Conservation (phyloP, 768 basidiomycete species). For the Podaxis sp. region DNA sequence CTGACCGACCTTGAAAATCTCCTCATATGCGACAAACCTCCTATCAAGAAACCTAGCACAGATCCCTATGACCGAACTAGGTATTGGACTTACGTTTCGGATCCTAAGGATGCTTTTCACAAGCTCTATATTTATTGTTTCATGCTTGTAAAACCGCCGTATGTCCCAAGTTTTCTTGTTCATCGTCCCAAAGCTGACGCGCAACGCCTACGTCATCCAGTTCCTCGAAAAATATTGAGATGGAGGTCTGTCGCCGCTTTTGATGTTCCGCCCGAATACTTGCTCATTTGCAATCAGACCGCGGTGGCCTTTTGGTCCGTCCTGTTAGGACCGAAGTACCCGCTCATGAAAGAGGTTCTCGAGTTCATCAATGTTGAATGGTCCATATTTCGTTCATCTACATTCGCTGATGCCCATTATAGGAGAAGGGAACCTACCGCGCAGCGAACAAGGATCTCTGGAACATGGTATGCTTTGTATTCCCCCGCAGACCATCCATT, state of each 20-base stretch:
- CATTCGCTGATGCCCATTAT: constrained; percentile 16
- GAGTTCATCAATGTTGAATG: constrained; percentile 61
- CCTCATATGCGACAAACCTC: constrained; percentile 52
- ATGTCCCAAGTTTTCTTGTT: constrained; percentile 29
- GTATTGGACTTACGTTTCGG: constrained; percentile 49
- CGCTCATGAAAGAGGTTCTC: constrained; percentile 63
- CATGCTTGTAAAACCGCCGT: constrained; percentile 69
- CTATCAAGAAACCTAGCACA: constrained; percentile 34
- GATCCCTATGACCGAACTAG: constrained; percentile 57
- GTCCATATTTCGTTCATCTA: not conserved
- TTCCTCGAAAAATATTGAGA: constrained; percentile 74
- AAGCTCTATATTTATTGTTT: constrained; percentile 76
- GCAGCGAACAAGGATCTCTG: constrained; percentile 85
- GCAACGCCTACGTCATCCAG: constrained; percentile 31
- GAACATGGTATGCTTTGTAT: constrained; percentile 62
- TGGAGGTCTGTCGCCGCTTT: constrained; percentile 56
- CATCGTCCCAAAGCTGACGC: constrained; percentile 1
- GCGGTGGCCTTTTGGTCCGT: constrained; percentile 78
- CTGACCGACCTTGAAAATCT: constrained; percentile 64
- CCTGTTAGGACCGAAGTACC: constrained; percentile 63
- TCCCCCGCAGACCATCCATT: not conserved
- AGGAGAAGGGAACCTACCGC: constrained; percentile 64
- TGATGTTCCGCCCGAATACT: not conserved
- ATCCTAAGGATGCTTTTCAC: constrained; percentile 54
- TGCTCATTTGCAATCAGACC: constrained; percentile 42